Conservation (phyloP, 495 filamentous ascomycete genomes). For the Xylaria venustula region DNA sequence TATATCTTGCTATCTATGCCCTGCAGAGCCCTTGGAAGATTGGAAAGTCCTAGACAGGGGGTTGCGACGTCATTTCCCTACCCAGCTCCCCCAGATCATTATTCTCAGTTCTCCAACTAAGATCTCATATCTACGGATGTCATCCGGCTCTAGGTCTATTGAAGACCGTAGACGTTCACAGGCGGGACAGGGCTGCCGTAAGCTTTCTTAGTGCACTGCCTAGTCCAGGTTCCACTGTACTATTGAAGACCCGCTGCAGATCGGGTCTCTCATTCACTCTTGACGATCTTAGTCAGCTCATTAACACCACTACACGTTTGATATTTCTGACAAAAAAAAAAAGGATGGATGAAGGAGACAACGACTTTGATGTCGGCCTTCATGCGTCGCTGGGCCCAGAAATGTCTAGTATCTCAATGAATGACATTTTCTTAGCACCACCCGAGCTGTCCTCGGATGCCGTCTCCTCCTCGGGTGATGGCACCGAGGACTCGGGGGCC, state of each 20-base stretch:
- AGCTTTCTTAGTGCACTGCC: neutral
- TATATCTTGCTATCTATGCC: too few relatives aligned
- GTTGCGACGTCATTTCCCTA: too few relatives aligned
- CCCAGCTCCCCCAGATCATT: too few relatives aligned
- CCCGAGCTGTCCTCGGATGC: neutral
- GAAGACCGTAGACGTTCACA: neutral
- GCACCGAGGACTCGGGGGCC: neutral
- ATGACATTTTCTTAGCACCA: neutral
- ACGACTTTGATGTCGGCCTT: neutral
- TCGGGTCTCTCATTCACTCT: neutral
- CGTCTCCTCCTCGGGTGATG: neutral
- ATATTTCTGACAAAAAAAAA: neutral
- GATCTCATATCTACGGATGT: too few relatives aligned
- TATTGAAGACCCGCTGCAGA: neutral
- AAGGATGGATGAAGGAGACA: conserved; percentile 3
- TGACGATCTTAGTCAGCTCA: neutral
- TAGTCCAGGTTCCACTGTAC: neutral
- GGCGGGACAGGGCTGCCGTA: neutral
- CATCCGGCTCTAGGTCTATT: neutral
- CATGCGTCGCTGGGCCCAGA: neutral
- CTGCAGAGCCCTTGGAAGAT: too few relatives aligned
- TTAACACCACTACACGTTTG: neutral
- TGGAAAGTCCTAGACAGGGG: too few relatives aligned
- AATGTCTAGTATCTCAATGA: neutral
- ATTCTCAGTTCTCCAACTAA: too few relatives aligned